Base-by-base conservation (phyloP, 2,329 filamentous ascomycete genomes). In the Basipetospora chlamydospora region DNA sequence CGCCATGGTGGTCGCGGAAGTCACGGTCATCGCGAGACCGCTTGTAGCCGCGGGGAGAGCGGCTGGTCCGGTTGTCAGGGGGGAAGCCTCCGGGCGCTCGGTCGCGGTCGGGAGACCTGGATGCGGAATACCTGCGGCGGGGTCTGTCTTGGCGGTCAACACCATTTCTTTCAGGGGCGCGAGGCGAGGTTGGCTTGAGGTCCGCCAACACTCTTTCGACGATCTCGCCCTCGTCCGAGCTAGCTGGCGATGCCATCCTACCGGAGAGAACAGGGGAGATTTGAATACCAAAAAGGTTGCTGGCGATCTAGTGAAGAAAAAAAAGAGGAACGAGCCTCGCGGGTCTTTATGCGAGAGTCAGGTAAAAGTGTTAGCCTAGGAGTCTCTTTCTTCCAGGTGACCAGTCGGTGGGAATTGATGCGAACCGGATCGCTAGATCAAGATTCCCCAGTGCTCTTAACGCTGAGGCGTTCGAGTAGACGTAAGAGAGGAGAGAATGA, bases 71-170 rank as follows among this genome's bases (percentile, higher is more conserved):
- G 38, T 55, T 53, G 37, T 35, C 22, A 23, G 6, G 11, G 22
- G 11, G 6, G 11, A 6, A 12, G 25, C 10, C 23, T 18, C 22
- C 28, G 13, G 55, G 55, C 44, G 50, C 53, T 48, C 55, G 59
- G 52, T 62, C 62, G 59, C 60, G 51, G 30, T 70, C 68, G 47
- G 72, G 72, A 44, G 73, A 74, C 53, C 58, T 61, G 46, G 59
- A 62, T 52, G 61, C 55, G 52, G 71, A 70, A 48, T 61, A 54
- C 67, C 66, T 71, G 57, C 60, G 66, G 61, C 70, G 74, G 63
- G 61, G 70, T 87, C 85, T 93, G 81, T 80, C 73, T 70, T 69
- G 76, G 74, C 80, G 81, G 84, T 93, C 82, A 93, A 93, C 78
- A 73, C 71, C 77, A 73, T 66, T 77, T 79, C 76, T 71, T 72